Conservation (phyloP, 805 yeast species). For the Peterozyma toletana region DNA sequence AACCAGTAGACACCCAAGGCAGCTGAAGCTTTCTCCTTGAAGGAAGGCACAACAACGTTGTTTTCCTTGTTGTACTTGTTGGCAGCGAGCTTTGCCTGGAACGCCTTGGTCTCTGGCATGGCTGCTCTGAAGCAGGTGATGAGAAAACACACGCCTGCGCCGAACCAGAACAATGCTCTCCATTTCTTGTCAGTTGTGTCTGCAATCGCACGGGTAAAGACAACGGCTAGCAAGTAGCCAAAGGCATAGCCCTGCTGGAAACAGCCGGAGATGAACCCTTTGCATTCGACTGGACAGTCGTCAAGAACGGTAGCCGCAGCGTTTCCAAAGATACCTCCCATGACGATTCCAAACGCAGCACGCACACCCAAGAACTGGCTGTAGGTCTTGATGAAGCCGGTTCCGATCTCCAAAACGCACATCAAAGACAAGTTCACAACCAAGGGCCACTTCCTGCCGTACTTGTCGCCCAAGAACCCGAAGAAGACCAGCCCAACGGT, state of each 20-base stretch:
- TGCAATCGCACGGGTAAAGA: conserved; percentile 58
- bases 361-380: conserved; percentile 54
- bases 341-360: conserved; percentile 52
- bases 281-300: conserved; percentile 43
- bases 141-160: conserved; percentile 48
- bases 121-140: conserved; percentile 33
- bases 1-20: conserved; percentile 48
- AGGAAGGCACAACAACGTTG: conserved; percentile 23
- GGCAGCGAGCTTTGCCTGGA: conserved; percentile 31
- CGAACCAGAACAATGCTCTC: conserved; percentile 65
- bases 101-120: conserved; percentile 49
- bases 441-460: conserved; percentile 57
- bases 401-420: conserved; percentile 51
- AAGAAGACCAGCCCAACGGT: conserved; percentile 60
- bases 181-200: conserved; percentile 45
- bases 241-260: conserved; percentile 79
- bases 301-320: conserved; percentile 48
- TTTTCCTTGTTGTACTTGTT: conserved; percentile 22
- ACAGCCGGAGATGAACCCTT: conserved; percentile 57
- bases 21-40: conserved; percentile 22
- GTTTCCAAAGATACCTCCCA: conserved; percentile 52
- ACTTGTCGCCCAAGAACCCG: conserved; percentile 52
- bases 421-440: conserved; percentile 37
- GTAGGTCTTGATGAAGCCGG: conserved; percentile 53
- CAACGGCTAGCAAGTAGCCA: conserved; percentile 59